phyloP scores from a whole-genome alignment of 2,329 filamentous ascomycete genomes.

The Phaeosphaeria sp. region DNA sequence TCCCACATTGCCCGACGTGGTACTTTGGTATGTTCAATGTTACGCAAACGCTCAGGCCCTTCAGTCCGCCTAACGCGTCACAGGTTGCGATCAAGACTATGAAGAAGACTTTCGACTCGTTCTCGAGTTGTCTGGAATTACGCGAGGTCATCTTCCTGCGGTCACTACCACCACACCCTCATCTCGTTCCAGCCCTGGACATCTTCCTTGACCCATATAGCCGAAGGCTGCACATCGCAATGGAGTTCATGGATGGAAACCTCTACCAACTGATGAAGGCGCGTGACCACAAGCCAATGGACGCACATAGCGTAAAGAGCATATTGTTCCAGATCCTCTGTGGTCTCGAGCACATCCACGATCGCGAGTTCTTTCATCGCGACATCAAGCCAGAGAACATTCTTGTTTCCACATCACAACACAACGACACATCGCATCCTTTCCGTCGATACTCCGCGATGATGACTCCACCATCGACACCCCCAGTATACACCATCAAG shows the following conservation, averaged over 20 bases:
- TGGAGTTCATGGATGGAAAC: constrained; percentile 99
- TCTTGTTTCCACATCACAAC: constrained; percentile 86
- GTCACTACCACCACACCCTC: constrained; percentile 83
- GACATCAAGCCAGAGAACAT: constrained; percentile 99
- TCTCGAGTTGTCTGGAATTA: constrained; percentile 86
- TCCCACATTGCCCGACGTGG: constrained; percentile 86
- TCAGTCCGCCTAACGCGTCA: constrained; percentile 27
- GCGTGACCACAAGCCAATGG: constrained; percentile 90
- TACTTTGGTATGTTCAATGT: constrained; percentile 75
- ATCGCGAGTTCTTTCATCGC: constrained; percentile 96
- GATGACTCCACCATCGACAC: constrained; percentile 93
- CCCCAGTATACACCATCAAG: constrained; percentile 93
- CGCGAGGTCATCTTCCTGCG: constrained; percentile 96
- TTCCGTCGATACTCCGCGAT: constrained; percentile 93
- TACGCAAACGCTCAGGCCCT: constrained; percentile 8
- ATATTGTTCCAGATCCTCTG: constrained; percentile 97
- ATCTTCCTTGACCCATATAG: constrained; percentile 97
- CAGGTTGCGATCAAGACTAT: constrained; percentile 99
- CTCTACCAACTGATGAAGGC: constrained; percentile 99
- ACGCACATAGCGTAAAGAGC: constrained; percentile 92
- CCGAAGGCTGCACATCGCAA: constrained; percentile 95
- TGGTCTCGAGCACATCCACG: constrained; percentile 95
- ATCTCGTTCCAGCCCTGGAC: constrained; percentile 95
- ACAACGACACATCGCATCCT: constrained; percentile 80
- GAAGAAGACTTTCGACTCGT: constrained; percentile 99